A percentile compares a stretch with the other conserved stretches of the same genome.
Conservation (phyloP, 2,329 filamentous ascomycete genomes). For the Coleophoma cylindrospora region DNA sequence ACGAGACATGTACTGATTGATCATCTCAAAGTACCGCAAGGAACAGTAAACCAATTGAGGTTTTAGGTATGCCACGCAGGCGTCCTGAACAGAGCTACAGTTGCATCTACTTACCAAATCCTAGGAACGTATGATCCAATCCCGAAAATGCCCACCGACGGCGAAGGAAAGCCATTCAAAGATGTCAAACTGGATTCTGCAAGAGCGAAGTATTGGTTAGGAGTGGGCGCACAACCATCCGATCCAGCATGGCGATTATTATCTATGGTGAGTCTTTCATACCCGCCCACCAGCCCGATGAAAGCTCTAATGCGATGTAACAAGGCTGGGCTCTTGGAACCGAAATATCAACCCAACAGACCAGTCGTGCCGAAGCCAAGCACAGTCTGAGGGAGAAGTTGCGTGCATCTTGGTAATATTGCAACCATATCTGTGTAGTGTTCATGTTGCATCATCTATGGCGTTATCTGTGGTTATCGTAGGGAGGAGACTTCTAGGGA, state of each 20-base stretch:
- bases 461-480: background rate
- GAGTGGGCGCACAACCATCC: constrained; percentile 91
- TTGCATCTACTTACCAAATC: constrained; percentile 1
- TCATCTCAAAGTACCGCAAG: constrained; percentile 63
- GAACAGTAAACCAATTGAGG: constrained; percentile 86
- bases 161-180: constrained; percentile 71
- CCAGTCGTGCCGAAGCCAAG: too few relatives aligned
- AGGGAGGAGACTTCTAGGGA: background rate
- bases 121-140: constrained; percentile 63
- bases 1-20: constrained; percentile 1
- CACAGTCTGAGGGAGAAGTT: too few relatives aligned
- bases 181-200: constrained; percentile 81
- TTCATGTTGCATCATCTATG: background rate
- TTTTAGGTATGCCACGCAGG: constrained; percentile 54
- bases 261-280: constrained; percentile 56
- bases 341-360: constrained; percentile 17
- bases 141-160: constrained; percentile 55
- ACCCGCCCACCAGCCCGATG: too few relatives aligned
- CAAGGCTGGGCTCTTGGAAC: constrained; percentile 25
- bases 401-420: too few relatives aligned
- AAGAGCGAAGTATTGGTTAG: constrained; percentile 91
- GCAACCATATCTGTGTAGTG: too few relatives aligned
- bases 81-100: background rate
- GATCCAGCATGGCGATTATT: constrained; percentile 85
- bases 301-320: background rate